Evolutionary conservation across 345 rosid species (phyloP).

Genomic region (Angophora floribunda): DNA sequence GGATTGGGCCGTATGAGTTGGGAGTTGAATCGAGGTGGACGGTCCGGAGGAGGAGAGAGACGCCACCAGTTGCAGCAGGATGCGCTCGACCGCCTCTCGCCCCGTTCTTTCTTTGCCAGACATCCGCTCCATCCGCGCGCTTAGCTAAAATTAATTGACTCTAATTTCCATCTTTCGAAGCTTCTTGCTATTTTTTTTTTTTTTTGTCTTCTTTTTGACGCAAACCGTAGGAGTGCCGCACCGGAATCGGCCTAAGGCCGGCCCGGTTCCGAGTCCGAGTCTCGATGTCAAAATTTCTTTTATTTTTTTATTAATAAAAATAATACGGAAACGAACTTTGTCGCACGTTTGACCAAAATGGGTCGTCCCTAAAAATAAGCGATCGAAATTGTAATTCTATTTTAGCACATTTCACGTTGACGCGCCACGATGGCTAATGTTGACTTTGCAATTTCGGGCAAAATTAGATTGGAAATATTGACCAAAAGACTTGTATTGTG

Average conservation of each 20-base stretch:
- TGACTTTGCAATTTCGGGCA: not conserved
- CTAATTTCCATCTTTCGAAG: not conserved
- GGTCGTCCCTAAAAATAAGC: not conserved
- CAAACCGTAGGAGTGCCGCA: not conserved
- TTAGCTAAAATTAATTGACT: not conserved
- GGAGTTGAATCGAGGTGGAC: not conserved
- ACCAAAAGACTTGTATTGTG: not conserved
- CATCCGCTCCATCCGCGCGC: not conserved
- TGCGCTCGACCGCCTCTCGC: not conserved
- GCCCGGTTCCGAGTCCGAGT: not conserved
- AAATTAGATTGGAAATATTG: not conserved
- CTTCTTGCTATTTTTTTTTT: too few relatives aligned
- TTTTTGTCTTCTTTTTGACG: not conserved
- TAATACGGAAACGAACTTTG: not conserved
- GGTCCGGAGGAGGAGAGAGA: not conserved
- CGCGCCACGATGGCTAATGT: not conserved
- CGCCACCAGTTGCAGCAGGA: not conserved
- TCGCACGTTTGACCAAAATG: not conserved
- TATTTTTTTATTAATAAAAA: not conserved
- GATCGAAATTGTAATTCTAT: fast-evolving
- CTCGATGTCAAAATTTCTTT: not conserved
- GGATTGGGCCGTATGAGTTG: not conserved
- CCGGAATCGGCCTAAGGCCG: not conserved
- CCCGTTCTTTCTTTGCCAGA: not conserved
- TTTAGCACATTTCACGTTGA: fast-evolving